Conservation (phyloP, 106 monocot genomes). For the Dioscorea alata region DNA sequence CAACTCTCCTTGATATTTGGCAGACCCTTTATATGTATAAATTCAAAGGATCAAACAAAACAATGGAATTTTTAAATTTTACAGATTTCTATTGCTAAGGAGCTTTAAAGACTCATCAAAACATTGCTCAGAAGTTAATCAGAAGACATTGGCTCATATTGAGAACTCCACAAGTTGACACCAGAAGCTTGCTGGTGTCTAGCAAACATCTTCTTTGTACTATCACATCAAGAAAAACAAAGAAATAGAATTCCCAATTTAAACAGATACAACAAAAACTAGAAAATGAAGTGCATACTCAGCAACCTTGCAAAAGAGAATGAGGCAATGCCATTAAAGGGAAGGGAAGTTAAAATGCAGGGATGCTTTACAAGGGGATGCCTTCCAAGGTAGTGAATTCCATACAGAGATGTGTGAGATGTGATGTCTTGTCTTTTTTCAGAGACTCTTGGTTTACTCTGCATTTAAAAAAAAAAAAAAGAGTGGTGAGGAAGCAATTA, state of each 20-base stretch:
- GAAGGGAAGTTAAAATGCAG: conserved; percentile 8
- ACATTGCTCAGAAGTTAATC: conserved; percentile 52
- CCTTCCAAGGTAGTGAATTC: conserved; percentile 34
- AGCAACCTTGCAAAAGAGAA: conserved; percentile 38
- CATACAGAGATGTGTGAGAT: conserved; percentile 15
- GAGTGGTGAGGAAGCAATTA: no score
- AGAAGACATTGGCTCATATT: conserved; percentile 48
- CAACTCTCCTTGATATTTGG: no score
- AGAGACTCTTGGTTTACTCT: no score
- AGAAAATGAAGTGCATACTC: no score
- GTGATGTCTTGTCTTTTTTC: conserved; percentile 30
- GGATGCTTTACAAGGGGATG: conserved; percentile 4
- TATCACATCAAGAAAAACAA: conserved; percentile 18
- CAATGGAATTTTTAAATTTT: no score
- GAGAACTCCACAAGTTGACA: conserved; percentile 67
- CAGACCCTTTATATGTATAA: no score
- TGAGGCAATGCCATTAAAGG: conserved; percentile 7
- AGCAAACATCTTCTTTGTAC: conserved; percentile 60
- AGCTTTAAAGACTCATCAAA: conserved; percentile 46
- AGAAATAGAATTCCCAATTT: no score
- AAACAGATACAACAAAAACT: no score
- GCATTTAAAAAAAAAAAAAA: no score
- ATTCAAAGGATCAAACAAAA: no score
- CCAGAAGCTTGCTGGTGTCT: conserved; percentile 51
- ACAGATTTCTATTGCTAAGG: conserved; percentile 57